Conservation (phyloP, 495 filamentous ascomycete genomes). For the Cercophora sp. region DNA sequence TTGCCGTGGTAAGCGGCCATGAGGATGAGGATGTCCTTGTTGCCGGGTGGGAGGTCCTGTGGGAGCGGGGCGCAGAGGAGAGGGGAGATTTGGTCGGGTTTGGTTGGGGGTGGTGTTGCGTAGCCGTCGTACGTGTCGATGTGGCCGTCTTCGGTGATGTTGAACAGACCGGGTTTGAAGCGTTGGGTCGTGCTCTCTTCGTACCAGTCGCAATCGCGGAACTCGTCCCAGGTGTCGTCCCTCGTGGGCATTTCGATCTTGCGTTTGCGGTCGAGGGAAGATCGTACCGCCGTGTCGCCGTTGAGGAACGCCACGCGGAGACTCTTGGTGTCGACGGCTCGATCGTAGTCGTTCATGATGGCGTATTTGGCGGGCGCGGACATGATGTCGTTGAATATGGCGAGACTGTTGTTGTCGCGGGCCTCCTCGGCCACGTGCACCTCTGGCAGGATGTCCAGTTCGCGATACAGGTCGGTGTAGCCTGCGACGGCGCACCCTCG, state of each 20-base stretch:
- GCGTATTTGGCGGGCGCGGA: constrained; percentile 4
- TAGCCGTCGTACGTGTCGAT: constrained; percentile 1
- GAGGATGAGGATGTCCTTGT: constrained; percentile 18
- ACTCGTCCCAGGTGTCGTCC: background rate
- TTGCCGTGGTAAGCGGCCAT: constrained; percentile 20
- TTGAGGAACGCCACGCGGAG: constrained; percentile 13
- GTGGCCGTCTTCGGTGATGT: constrained; percentile 17
- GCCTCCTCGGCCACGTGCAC: constrained; percentile 21
- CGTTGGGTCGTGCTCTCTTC: background rate
- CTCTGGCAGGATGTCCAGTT: constrained; percentile 19
- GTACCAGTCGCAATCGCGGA: too few relatives aligned
- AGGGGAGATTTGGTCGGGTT: background rate
- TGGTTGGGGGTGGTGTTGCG: background rate
- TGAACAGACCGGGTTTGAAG: background rate
- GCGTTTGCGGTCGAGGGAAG: constrained; percentile 3
- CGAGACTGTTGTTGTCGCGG: constrained; percentile 11
- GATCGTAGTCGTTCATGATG: constrained; percentile 19
- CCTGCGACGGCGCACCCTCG: constrained; percentile 20
- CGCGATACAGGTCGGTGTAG: constrained; percentile 15
- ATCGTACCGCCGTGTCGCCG: constrained; percentile 15
- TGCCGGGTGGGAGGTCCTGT: constrained; percentile 10
- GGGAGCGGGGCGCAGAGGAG: constrained; percentile 11
- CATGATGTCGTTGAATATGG: constrained; percentile 15
- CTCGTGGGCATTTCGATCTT: background rate
- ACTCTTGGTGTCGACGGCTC: constrained; percentile 3